Base-by-base conservation (phyloP, 2,329 filamentous ascomycete genomes). In the Curvularia eragrostidis region DNA sequence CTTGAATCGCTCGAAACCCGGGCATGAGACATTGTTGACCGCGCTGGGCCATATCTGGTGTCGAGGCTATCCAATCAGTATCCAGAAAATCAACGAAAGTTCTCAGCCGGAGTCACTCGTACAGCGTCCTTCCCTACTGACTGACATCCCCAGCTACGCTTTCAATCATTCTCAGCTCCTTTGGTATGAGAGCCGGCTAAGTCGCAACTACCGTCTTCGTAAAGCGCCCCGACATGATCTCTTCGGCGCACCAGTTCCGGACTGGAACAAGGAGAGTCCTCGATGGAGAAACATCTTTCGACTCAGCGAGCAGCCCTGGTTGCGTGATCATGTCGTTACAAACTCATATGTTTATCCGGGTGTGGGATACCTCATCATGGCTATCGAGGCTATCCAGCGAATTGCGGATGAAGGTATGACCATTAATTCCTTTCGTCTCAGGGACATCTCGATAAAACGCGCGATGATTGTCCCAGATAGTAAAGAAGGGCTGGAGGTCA, bases 81-180 rank as follows among this genome's bases (percentile, higher is more conserved):
- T 50, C 13, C 36, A 50, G 13, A 48, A 44, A 13, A 19, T 44
- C 19, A 44, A 41, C 21, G 48, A 44, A 21, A 19, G 23, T 24
- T 34, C 50, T 7, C 54, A 59, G 13, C n/a, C 12, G 3, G 60
- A 28, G n/a, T 7, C 56, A 2, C 10, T 54, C 13, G 54, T 51
- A 1, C 43, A 51, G n/a, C 46, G 59, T 10, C 57, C 36, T 24
- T 21, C 73, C 0, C 68, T 72, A 9, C 51, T 50, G 36, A 30
- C 34, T 18, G 55, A 8, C 71, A 73, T 48, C 54, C 63, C 13
- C 74, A 18, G 21, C 10, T 67, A 67, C 46, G 54, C 12, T 62
- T 52, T 70, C 65, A 67, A 75, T 50, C 72, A 76, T 51, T 52
- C 58, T 9, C 62, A 58, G 21, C 47, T 54, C 13, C 67, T 63